phyloP scores from a whole-genome alignment of 116 monocot species.

The Trichopus zeylanicus region DNA sequence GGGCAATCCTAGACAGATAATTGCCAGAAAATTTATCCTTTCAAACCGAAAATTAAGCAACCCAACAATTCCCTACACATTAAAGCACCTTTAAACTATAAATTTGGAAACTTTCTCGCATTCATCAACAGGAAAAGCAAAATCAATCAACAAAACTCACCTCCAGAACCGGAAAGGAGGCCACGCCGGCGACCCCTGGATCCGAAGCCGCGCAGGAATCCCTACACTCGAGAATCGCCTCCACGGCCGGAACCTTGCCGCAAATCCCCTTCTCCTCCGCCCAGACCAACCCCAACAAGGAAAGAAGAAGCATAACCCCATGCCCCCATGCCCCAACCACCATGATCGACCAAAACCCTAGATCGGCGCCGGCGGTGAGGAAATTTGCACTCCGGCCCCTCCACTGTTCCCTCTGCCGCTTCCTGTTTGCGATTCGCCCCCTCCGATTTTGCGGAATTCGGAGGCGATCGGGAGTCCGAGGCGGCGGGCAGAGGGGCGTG shows the following conservation, averaged over 20 bases:
- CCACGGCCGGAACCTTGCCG: conserved; percentile 6
- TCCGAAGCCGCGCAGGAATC: conserved; percentile 18
- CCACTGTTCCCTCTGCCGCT: too few species aligned
- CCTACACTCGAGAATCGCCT: conserved; percentile 12
- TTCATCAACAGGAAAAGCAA: background rate
- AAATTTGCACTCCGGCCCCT: too few species aligned
- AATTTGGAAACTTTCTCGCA: background rate
- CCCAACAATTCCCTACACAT: too few species aligned
- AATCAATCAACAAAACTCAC: conserved; percentile 1
- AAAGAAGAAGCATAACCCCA: background rate
- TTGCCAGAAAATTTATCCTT: too few species aligned
- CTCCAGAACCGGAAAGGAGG: conserved; percentile 18
- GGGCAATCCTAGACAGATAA: too few species aligned
- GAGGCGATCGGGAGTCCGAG: too few species aligned
- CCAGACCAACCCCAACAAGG: background rate
- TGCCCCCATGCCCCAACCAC: background rate
- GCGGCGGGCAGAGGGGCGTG: too few species aligned
- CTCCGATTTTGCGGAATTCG: too few species aligned
- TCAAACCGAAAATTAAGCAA: too few species aligned
- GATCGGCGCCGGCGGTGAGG: too few species aligned
- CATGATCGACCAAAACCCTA: too few species aligned
- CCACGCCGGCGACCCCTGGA: background rate
- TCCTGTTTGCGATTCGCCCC: too few species aligned
- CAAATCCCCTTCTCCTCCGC: conserved; percentile 5
- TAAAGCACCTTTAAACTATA: background rate